phyloP scores from a whole-genome alignment of 495 filamentous ascomycete species.

The Elasticomyces elasticus region DNA sequence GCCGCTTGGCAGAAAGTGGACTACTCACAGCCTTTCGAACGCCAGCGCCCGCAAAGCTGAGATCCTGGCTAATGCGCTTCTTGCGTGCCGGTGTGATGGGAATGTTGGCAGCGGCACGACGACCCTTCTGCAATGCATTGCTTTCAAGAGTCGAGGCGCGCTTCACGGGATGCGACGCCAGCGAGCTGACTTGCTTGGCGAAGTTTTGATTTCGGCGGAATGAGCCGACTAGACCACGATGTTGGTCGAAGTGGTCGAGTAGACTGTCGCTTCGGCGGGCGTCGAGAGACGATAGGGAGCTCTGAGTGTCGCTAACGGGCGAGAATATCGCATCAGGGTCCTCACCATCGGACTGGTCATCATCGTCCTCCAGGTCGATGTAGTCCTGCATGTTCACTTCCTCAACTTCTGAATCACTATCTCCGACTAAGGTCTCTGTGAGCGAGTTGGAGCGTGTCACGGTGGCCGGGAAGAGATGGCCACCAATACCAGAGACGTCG shows the following conservation, averaged over 20 bases:
- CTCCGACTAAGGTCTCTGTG: not conserved
- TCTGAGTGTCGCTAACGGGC: not conserved
- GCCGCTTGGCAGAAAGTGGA: slow-evolving; percentile 10
- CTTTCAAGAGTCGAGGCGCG: slow-evolving; percentile 15
- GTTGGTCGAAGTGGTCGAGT: slow-evolving; percentile 13
- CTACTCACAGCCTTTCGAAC: slow-evolving; percentile 16
- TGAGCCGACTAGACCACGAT: slow-evolving; percentile 13
- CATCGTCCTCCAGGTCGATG: slow-evolving; percentile 10
- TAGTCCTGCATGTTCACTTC: slow-evolving; percentile 20
- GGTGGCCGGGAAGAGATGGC: slow-evolving; percentile 1
- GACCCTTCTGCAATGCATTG: slow-evolving; percentile 21
- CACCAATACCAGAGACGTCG: slow-evolving; percentile 1
- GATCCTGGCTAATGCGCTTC: slow-evolving; percentile 13
- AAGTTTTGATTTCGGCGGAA: slow-evolving; percentile 19
- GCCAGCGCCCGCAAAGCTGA: slow-evolving; percentile 10
- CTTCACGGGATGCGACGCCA: slow-evolving; percentile 14
- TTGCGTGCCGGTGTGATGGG: slow-evolving; percentile 22
- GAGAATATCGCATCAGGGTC: slow-evolving; percentile 2
- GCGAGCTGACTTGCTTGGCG: slow-evolving; percentile 14
- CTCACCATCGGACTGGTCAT: slow-evolving; percentile 4
- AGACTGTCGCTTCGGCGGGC: slow-evolving; percentile 1
- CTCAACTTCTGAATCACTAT: slow-evolving; percentile 2
- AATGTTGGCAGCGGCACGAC: slow-evolving; percentile 16
- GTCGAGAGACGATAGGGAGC: slow-evolving; percentile 6
- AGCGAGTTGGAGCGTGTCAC: not conserved